A percentile compares a stretch with the other conserved stretches of the same genome.
Evolutionary conservation across 2,329 filamentous ascomycete genomes (phyloP).

Genomic region (Pseudogymnoascus verrucosus): DNA sequence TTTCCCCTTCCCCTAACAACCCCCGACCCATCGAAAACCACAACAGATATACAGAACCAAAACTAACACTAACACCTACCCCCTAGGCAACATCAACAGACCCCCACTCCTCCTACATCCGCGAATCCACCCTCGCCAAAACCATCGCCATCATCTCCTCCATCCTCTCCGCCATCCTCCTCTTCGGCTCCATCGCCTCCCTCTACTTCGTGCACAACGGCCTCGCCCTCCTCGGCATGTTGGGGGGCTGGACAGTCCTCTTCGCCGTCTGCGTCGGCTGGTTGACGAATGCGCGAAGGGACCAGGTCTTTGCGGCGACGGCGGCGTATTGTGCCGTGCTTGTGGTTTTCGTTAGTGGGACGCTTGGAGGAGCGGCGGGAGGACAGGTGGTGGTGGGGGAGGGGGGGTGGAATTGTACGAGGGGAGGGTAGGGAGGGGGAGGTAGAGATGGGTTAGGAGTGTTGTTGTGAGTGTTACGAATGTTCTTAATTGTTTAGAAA

Average conservation of each 20-base stretch:
- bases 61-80: background rate
- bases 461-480: no score
- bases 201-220: conserved; percentile 15
- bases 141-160: conserved; percentile 13
- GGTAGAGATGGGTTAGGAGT: background rate
- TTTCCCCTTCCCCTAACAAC: no score
- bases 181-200: conserved; percentile 17
- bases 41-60: background rate
- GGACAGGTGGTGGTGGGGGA: background rate
- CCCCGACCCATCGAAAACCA: no score
- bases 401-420: no score
- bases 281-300: conserved; percentile 19
- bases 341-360: conserved; percentile 18
- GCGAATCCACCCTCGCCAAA: conserved; percentile 9
- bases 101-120: conserved; percentile 13
- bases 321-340: conserved; percentile 20
- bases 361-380: conserved; percentile 10
- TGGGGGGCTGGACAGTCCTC: conserved; percentile 17
- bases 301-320: conserved; percentile 19
- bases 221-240: conserved; percentile 15
- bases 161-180: conserved; percentile 15
- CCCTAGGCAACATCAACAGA: conserved; percentile 8
- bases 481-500: background rate
- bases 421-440: background rate
- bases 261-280: conserved; percentile 19